phyloP scores from a whole-genome alignment of 2,329 filamentous ascomycete genomes.

The Raffaelea arxii region DNA sequence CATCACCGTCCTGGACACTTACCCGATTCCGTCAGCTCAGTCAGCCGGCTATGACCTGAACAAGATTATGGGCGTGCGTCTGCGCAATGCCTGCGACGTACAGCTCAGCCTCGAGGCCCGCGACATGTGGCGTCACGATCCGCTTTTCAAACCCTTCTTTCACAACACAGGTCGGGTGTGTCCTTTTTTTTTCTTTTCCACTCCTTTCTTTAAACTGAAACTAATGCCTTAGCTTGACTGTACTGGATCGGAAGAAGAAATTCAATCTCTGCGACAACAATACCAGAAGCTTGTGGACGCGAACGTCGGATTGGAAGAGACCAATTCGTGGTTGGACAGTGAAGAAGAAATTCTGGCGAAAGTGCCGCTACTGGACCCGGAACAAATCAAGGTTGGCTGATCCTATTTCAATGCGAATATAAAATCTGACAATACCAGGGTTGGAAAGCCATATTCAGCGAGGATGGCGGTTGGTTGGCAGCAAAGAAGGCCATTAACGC shows the following conservation, averaged over 20 bases:
- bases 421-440: conserved; percentile 23
- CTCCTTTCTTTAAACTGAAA: not conserved
- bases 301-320: conserved; percentile 30
- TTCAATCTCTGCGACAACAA: conserved; percentile 21
- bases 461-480: conserved; percentile 35
- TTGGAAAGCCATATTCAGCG: conserved; percentile 34
- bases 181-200: not conserved
- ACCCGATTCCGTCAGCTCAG: conserved; percentile 33
- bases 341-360: conserved; percentile 33
- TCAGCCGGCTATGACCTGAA: conserved; percentile 37
- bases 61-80: conserved; percentile 33
- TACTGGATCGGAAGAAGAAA: conserved; percentile 19
- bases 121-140: conserved; percentile 30
- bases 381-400: conserved; percentile 13
- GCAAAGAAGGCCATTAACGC: conserved; percentile 20
- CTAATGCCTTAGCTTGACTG: conserved; percentile 5
- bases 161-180: conserved; percentile 24
- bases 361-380: conserved; percentile 26
- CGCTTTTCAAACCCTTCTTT: conserved; percentile 36
- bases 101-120: conserved; percentile 23
- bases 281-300: conserved; percentile 25
- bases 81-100: conserved; percentile 20
- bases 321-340: conserved; percentile 30
- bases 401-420: not conserved
- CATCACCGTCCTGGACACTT: conserved; percentile 35